phyloP scores from a whole-genome alignment of 2,329 filamentous ascomycete species.

The Elsinoe ampelina region DNA sequence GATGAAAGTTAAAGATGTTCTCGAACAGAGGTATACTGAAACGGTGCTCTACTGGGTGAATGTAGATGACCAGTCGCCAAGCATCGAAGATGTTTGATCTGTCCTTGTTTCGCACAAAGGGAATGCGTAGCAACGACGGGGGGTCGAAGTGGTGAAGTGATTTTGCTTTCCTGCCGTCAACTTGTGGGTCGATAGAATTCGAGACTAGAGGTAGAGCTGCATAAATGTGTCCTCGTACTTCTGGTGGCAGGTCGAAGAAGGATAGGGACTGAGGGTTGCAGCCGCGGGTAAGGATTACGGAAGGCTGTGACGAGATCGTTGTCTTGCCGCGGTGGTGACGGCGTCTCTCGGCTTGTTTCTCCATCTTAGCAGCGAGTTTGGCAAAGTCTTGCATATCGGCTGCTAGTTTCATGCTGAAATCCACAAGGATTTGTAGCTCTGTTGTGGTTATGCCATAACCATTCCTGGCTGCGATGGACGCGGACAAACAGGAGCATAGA shows the following conservation, averaged over 20 bases:
- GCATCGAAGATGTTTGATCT: neutral
- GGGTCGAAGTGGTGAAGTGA: neutral
- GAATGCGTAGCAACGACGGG: neutral
- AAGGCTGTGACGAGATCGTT: neutral
- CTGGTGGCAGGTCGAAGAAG: conserved; percentile 1
- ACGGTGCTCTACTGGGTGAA: neutral
- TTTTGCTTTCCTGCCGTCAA: neutral
- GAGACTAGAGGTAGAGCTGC: neutral
- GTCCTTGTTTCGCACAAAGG: neutral
- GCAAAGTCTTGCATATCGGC: neutral
- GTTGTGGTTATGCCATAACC: neutral
- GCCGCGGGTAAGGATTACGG: neutral
- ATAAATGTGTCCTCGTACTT: neutral
- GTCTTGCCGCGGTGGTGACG: neutral
- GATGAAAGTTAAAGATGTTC: neutral
- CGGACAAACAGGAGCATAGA: neutral
- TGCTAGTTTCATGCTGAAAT: neutral
- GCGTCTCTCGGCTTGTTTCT: neutral
- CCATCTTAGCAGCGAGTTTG: neutral
- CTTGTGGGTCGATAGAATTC: neutral
- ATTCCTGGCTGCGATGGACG: neutral
- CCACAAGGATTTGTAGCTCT: neutral
- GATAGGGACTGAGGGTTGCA: neutral
- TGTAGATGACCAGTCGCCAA: neutral
- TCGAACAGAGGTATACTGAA: neutral